Percentiles rank a stretch among this genome's conserved stretches.
Evolutionary conservation across 2,329 filamentous ascomycete genomes (phyloP).

Genomic region (Pseudogymnoascus sp.): DNA sequence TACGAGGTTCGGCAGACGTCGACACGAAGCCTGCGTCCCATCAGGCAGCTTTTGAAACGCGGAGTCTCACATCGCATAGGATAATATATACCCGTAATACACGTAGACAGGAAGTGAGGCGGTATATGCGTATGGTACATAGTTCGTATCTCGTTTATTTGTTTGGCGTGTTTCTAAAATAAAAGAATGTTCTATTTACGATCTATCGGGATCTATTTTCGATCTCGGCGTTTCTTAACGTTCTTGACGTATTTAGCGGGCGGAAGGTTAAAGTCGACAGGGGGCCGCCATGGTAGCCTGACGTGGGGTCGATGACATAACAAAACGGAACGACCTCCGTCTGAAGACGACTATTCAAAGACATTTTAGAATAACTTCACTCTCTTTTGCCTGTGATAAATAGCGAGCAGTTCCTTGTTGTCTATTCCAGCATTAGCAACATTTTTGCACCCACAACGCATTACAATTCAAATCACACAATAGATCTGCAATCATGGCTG

Average conservation of each 20-base stretch:
- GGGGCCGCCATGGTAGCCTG: background rate
- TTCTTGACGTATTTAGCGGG: conserved; percentile 9
- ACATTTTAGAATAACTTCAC: background rate
- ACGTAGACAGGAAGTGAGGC: background rate
- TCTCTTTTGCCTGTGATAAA: conserved; percentile 8
- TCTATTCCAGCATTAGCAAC: background rate
- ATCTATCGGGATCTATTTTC: background rate
- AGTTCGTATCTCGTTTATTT: background rate
- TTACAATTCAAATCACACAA: conserved; percentile 11
- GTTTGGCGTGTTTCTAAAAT: background rate
- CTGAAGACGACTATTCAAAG: background rate
- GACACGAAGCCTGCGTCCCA: background rate
- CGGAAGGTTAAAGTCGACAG: conserved; percentile 5
- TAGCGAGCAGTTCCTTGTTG: background rate
- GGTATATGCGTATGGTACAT: background rate
- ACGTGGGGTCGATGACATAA: conserved; percentile 9
- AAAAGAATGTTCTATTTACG: background rate
- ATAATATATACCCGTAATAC: background rate
- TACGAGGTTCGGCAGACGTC: background rate
- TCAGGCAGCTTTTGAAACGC: background rate
- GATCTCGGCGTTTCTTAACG: background rate
- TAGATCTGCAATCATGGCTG: conserved; percentile 19
- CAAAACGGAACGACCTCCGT: background rate
- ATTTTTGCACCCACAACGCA: conserved; percentile 2
- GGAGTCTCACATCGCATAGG: background rate